Evolutionary conservation across 257 asterid species (phyloP), one percentile per base, ranked within the genome.

Genomic region (Solanum clarkiae): DNA sequence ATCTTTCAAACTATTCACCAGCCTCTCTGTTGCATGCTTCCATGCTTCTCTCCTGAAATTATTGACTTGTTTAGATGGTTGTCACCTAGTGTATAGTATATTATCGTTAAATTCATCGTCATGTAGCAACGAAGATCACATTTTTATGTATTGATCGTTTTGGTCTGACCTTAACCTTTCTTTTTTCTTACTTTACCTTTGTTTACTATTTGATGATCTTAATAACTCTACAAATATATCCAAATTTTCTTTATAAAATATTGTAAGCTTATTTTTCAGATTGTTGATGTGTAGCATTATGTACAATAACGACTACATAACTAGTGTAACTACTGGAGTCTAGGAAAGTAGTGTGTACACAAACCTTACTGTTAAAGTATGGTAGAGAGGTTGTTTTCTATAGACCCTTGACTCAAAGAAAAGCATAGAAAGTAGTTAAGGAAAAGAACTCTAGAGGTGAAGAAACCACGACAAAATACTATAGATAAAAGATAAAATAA

Each of bases 31-130:
- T 80, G 91, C 94, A 54, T 82, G 85, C 91, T 86, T 93, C 84
- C 95, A 96, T 15, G 95, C 98, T 32, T 93, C 91, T 2, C 91
- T 92, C 93, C 98, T 94, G 84, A 84, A 87, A 86, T 26, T 26
- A 26, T 51, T 4, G n/a, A 20, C 29, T 11, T 62, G 18, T 24
- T 24, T 24, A 44, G 45, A 65, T 65, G 44, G 45, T 26, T 26
- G 8, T 69, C 36, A 69, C 77, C 77, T 69, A 69, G 22, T 36
- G 79, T 69, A 40, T 17, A 40, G 15, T 69, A 70, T 40, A 29
- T 3, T 2, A 29, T 29, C 17, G 17, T 70, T 10, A 70, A 40
- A 70, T 17, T 47, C 51, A 40, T 40, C 9, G 1, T 8, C n/a
- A 65, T 4, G 51, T 36, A 26, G 29, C n/a, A 12, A 29, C 6